Conservation (phyloP, 495 filamentous ascomycete species). For the Pyronema domesticum region DNA sequence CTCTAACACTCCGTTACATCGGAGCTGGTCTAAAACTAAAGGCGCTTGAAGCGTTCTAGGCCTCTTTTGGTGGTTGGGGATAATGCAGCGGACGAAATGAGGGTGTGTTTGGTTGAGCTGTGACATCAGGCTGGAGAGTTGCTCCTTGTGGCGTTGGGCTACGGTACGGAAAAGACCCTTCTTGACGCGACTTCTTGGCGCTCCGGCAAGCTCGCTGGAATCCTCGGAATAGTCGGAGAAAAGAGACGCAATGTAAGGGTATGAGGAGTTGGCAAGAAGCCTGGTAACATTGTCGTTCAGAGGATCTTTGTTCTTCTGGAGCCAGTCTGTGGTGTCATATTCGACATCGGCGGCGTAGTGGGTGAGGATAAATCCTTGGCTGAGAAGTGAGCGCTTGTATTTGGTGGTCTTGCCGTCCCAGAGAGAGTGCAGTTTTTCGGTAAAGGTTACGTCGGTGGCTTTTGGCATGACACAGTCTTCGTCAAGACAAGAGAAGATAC, state of each 20-base stretch:
- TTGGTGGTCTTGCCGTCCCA: slow-evolving; percentile 95
- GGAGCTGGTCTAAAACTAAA: slow-evolving; percentile 82
- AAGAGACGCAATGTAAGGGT: slow-evolving; percentile 65
- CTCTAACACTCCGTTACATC: slow-evolving; percentile 96
- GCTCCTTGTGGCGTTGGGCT: slow-evolving; percentile 94
- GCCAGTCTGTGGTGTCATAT: slow-evolving; percentile 85
- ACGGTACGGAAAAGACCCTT: slow-evolving; percentile 95
- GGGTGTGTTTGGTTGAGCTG: slow-evolving; percentile 92
- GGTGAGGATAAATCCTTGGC: slow-evolving; percentile 90
- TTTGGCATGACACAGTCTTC: slow-evolving; percentile 99
- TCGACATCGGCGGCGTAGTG: slow-evolving; percentile 98
- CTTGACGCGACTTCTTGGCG: slow-evolving; percentile 66
- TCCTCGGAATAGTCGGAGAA: slow-evolving; percentile 81
- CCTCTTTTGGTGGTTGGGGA: slow-evolving; percentile 97
- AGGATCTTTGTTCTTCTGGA: slow-evolving; percentile 98
- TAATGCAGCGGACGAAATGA: slow-evolving; percentile 94
- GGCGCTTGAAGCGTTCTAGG: slow-evolving; percentile 80
- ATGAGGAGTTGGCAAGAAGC: slow-evolving; percentile 61
- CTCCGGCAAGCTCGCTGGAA: slow-evolving; percentile 41
- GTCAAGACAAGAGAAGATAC: slow-evolving; percentile 95
- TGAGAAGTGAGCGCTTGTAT: slow-evolving; percentile 72
- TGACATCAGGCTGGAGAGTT: slow-evolving; percentile 84
- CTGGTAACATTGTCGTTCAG: slow-evolving; percentile 91
- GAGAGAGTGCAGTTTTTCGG: slow-evolving; percentile 86
- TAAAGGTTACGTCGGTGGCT: slow-evolving; percentile 90